Evolutionary conservation across 257 asterid species (phyloP).

Genomic region (Lycium barbarum): DNA sequence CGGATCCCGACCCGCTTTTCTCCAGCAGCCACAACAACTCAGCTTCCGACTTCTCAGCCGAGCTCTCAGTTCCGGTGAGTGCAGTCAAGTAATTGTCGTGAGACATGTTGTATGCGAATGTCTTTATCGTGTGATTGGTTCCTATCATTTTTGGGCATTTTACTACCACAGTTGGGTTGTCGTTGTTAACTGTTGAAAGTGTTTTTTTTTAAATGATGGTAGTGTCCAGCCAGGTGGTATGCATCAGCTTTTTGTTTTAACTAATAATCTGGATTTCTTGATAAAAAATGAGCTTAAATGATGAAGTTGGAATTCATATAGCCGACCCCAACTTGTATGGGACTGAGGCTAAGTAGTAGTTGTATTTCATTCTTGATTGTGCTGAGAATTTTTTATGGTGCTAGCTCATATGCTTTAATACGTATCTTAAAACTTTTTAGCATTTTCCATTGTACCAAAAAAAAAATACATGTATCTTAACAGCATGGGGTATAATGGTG

Average conservation of each 20-base stretch:
- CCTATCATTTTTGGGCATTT: not conserved
- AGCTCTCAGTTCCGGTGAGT: constrained; percentile 92
- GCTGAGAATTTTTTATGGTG: not conserved
- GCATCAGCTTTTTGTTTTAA: not conserved
- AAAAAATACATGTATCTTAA: not conserved
- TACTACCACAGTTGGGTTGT: not conserved
- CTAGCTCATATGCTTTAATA: not conserved
- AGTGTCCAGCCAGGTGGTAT: not conserved
- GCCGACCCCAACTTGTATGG: no score
- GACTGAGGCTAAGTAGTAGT: no score
- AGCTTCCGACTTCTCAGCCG: constrained; percentile 70
- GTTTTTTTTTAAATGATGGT: no score
- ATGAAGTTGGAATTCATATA: no score
- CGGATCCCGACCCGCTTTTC: constrained; percentile 59
- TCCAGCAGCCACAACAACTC: constrained; percentile 43
- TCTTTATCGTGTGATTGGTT: not conserved
- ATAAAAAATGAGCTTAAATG: no score
- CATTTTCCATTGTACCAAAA: no score
- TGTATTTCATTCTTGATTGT: not conserved
- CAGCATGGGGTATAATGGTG: not conserved
- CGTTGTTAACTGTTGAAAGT: not conserved
- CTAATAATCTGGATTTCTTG: not conserved
- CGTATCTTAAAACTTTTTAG: no score
- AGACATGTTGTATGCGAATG: not conserved
- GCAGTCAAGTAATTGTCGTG: not conserved